Conservation (phyloP, 2,329 filamentous ascomycete species). For the Parastagonospora nodorum region DNA sequence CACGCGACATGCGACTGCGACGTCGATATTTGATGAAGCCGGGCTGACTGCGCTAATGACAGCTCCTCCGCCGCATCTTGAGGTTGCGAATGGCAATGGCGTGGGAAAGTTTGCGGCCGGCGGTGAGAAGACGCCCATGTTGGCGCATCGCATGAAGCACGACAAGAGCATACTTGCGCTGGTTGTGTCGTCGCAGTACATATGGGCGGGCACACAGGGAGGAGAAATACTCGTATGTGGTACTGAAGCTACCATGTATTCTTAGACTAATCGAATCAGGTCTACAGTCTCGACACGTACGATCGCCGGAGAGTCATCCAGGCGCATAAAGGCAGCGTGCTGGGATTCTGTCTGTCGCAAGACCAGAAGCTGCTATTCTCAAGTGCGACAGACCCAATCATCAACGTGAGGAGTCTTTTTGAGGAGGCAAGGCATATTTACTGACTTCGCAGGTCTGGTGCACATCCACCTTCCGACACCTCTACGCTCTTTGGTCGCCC, state of each 20-base stretch:
- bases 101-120: constrained; percentile 4
- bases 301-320: constrained; percentile 78
- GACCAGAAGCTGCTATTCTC: constrained; percentile 83
- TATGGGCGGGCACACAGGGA: constrained; percentile 91
- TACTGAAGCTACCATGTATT: neutral
- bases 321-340: constrained; percentile 88
- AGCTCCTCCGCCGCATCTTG: constrained; percentile 32
- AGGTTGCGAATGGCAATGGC: constrained; percentile 22
- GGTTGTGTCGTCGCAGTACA: constrained; percentile 76
- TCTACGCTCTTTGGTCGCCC: constrained; percentile 89
- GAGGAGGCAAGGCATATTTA: neutral
- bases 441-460: constrained; percentile 70
- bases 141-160: constrained; percentile 76
- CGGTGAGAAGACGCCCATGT: constrained; percentile 56
- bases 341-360: constrained; percentile 79
- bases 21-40: constrained; percentile 7
- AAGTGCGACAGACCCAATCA: constrained; percentile 87
- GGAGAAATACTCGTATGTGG: constrained; percentile 78
- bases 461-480: constrained; percentile 72
- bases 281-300: constrained; percentile 89
- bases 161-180: constrained; percentile 81
- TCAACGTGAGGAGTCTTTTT: constrained; percentile 65
- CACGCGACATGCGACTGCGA: constrained; percentile 28
- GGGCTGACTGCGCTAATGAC: constrained; percentile 37
- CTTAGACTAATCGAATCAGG: constrained; percentile 44